phyloP scores from a whole-genome alignment of 129 eudicot species.

The Flaveria sonorensis region DNA sequence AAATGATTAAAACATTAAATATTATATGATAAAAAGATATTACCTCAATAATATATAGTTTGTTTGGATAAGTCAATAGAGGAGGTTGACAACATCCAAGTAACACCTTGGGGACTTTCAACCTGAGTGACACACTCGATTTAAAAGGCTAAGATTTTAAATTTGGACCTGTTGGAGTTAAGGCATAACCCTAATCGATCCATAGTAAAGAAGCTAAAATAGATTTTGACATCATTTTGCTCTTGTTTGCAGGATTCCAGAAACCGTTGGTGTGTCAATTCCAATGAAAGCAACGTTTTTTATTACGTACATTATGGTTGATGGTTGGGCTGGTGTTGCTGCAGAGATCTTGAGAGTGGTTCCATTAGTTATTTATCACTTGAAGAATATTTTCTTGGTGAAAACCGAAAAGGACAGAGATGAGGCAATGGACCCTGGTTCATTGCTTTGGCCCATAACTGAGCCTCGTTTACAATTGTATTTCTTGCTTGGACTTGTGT shows the following conservation, averaged over 20 bases:
- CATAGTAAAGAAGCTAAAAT: neutral
- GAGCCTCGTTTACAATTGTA: conserved; percentile 91
- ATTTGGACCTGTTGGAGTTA: neutral
- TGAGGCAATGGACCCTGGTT: conserved; percentile 88
- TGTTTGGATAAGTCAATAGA: neutral
- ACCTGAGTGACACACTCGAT: neutral
- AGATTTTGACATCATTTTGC: neutral
- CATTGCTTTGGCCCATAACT: conserved; percentile 52
- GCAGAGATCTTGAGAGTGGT: conserved; percentile 74
- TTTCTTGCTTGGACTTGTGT: conserved; percentile 83
- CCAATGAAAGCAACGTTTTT: conserved; percentile 95
- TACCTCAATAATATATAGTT: neutral
- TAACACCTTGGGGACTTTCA: neutral
- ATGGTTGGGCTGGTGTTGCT: conserved; percentile 95
- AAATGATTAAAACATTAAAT: neutral
- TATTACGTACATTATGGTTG: conserved; percentile 84
- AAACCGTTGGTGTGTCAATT: conserved; percentile 83
- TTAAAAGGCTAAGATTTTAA: neutral
- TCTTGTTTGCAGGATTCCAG: conserved; percentile 61
- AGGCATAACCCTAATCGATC: neutral
- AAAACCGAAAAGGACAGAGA: conserved; percentile 86
- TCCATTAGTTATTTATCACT: conserved; percentile 65
- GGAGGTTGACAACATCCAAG: neutral
- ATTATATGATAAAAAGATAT: neutral
- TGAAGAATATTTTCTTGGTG: conserved; percentile 80